Base-by-base conservation (phyloP, 805 yeast species). In the Yamadazyma kitorensis region DNA sequence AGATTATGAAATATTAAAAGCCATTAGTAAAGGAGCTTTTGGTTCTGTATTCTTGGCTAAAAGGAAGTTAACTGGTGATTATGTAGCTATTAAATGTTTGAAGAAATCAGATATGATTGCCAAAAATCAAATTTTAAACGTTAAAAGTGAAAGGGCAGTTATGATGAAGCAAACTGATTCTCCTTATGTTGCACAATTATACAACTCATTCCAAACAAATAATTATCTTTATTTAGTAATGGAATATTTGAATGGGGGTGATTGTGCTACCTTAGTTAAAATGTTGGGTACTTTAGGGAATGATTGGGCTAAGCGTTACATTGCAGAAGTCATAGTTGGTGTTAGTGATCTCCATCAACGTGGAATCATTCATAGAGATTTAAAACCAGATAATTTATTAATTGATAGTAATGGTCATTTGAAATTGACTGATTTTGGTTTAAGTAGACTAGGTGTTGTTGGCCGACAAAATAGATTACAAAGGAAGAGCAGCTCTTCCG, bases 171-270 rank as follows among this genome's bases (percentile, higher is more conserved):
- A 93, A 53, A 77, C 95, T 2, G 91, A 88, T 43, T 83, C 91
- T 24, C 94, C 96, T 0, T 87, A 83, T 54, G 97, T 93, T 40
- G 98, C 96, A 1, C 88, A 82, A 51, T 66, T 93, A 19, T 85
- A 80, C 50, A 85, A 84, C 33, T 82, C 94, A 21, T 93, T 93
- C 57, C 98, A 93, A 60, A 86, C 86, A 40, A 76, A 77, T 31
- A 94, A 87, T 41, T 88, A 82, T 53, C 64, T 93, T 12, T 93
- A 86, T 51, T 67, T 93, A 46, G 99, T 93, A 2, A 91, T 94
- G 98, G 98, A 93, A 55, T 93, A 87, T 52, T 64, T 93, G 24
- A 86, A 84, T 46, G 98, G 98, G 27, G 99, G 99, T 21, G 99
- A 93, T 56, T 76, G 91, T 51, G 93, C 97, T 0, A 81, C 96